Percentiles rank a stretch among this genome's conserved stretches.
phyloP scores from a whole-genome alignment of 441 rosid species.

The Mallotus japonicus region DNA sequence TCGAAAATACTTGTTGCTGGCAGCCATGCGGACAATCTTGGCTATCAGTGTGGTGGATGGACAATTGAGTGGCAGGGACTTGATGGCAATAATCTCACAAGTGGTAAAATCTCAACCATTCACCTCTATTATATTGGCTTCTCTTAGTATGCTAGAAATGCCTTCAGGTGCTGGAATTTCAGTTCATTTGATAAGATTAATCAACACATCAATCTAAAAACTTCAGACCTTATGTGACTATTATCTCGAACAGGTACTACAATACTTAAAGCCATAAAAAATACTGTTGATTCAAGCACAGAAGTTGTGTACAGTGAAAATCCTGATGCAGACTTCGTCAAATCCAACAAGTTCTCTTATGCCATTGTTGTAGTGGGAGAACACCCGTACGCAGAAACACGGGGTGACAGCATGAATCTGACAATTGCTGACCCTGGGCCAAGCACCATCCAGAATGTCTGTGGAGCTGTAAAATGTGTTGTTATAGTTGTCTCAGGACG shows the following conservation, averaged over 20 bases:
- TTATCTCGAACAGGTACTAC: constrained; percentile 49
- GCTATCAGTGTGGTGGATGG: constrained; percentile 80
- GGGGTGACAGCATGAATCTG: constrained; percentile 51
- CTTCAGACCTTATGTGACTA: background rate
- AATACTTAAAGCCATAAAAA: constrained; percentile 50
- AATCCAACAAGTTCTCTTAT: constrained; percentile 41
- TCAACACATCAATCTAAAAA: background rate
- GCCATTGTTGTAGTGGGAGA: constrained; percentile 70
- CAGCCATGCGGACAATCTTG: constrained; percentile 64
- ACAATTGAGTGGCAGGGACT: constrained; percentile 63
- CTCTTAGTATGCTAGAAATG: no score
- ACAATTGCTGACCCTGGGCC: constrained; percentile 56
- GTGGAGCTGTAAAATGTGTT: constrained; percentile 49
- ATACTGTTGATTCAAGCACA: constrained; percentile 43
- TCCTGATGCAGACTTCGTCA: constrained; percentile 38
- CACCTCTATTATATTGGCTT: background rate
- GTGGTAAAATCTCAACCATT: constrained; percentile 29
- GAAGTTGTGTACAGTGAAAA: constrained; percentile 45
- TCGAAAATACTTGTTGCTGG: constrained; percentile 62
- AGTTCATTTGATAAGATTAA: background rate
- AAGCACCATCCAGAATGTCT: constrained; percentile 47
- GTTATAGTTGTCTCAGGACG: constrained; percentile 56
- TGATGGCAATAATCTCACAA: constrained; percentile 55
- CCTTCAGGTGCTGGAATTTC: no score
- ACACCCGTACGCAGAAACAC: constrained; percentile 56